Evolutionary conservation across 768 basidiomycete species (phyloP).

Genomic region (Collybiopsis confluens): DNA sequence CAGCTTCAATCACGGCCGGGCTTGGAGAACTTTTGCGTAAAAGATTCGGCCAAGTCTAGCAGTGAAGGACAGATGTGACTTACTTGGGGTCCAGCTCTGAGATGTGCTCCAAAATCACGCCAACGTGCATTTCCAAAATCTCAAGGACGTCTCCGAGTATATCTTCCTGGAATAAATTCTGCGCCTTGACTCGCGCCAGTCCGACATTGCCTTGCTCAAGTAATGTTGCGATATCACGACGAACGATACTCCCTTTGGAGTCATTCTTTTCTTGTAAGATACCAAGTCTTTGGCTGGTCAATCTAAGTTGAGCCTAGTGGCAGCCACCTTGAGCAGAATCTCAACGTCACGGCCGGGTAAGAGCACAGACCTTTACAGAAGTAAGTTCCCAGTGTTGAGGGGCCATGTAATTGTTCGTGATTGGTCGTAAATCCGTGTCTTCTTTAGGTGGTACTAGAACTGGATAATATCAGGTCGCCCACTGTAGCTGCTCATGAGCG

Average conservation of each 20-base stretch:
- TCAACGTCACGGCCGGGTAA: neutral
- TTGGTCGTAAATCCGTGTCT: neutral
- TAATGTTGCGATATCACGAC: conserved; percentile 64
- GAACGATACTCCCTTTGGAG: conserved; percentile 54
- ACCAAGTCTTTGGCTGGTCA: conserved; percentile 60
- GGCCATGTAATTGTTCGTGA: conserved; percentile 10
- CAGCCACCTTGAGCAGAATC: conserved; percentile 3
- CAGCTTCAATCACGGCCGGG: conserved; percentile 58
- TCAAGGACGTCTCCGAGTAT: conserved; percentile 58
- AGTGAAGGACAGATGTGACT: conserved; percentile 15
- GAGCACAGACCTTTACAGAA: conserved; percentile 29
- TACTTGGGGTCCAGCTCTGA: conserved; percentile 51
- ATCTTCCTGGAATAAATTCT: conserved; percentile 63
- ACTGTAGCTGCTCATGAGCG: no score
- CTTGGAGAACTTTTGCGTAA: conserved; percentile 33
- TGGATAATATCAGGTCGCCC: no score
- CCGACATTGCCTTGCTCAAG: conserved; percentile 57
- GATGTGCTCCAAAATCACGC: conserved; percentile 55
- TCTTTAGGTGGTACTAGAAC: no score
- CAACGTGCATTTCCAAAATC: conserved; percentile 61
- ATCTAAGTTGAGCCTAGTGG: conserved; percentile 56
- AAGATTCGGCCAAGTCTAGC: conserved; percentile 5
- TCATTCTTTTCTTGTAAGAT: conserved; percentile 71
- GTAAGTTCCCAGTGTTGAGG: conserved; percentile 28
- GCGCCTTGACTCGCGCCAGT: conserved; percentile 70